Evolutionary conservation across 768 basidiomycete genomes (phyloP), one percentile per base, ranked within the genome.

Genomic region (Agaricus blazei): DNA sequence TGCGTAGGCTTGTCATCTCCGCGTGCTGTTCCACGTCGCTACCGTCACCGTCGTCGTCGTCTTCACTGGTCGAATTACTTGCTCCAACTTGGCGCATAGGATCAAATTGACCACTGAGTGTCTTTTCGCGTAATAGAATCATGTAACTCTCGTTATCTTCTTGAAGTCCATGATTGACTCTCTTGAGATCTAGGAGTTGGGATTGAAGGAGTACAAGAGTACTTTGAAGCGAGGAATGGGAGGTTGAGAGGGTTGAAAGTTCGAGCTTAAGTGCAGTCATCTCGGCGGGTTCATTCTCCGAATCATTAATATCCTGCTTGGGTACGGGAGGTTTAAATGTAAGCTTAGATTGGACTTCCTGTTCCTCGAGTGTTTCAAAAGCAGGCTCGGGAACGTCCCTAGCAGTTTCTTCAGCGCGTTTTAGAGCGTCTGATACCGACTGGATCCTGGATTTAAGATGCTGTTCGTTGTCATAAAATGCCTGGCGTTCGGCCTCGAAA

Each of bases 141-240:
- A 96, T 93, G 73, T 93, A 99, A 48, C 90, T 90, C 70, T 97
- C 94, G 68, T 98, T 99, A 63, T 98, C 95, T 69, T 98, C 94
- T 70, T 94, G 92, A 40, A 93, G 69, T 59, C 88, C 84, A 60
- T 86, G 81, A 67, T 97, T 97, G 58, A 94, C 87, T 52, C 89
- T 76, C 70, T 93, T 91, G 51, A 98, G 71, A 64, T 98, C 95
- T 34, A 86, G 75, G 9, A 97, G 77, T 64, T 98, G 93, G 3
- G 83, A 80, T 67, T 91, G 89, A 41, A 95, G 74, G 36, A 93
- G 82, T n/a, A 88, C 77, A 9, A 95, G 75, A 28, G 93, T 94
- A 56, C 83, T 88, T 63, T 94, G 85, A 19, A 97, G 71, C 5
- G 90, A 93, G 0, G 82, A 69, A 67, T 96, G 86, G 4, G 93